A percentile compares a stretch with the other conserved stretches of the same genome.
These are phyloP conservation scores for Citrus australasica DNA, from an alignment of 345 rosid genomes.

Conservation along the genomic window DNA sequence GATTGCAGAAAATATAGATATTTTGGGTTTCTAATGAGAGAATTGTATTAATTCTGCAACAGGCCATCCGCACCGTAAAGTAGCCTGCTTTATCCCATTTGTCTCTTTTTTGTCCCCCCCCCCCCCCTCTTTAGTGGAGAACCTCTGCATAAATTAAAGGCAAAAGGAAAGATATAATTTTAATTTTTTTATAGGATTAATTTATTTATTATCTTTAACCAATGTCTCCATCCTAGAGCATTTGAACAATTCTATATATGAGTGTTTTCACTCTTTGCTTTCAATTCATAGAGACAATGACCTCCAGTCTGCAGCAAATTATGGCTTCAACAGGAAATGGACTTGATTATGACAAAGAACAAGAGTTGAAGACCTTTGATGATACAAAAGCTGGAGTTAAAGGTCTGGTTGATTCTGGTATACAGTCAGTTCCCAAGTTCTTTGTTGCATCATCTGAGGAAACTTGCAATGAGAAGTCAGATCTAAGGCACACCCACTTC, in stretches of 20 bases:
- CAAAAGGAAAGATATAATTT: background rate
- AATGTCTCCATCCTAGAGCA: background rate
- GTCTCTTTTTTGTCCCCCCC: too few species aligned
- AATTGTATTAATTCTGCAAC: background rate
- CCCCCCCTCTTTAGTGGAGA: background rate
- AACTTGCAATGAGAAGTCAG: background rate
- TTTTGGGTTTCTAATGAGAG: too few species aligned
- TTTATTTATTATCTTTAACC: background rate
- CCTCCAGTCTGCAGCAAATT: background rate
- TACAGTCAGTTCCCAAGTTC: background rate
- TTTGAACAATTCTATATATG: background rate
- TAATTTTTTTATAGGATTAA: background rate
- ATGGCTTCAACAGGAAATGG: background rate
- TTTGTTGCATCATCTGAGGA: slow-evolving; percentile 1
- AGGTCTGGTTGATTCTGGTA: background rate
- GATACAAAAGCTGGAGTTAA: background rate
- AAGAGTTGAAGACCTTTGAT: background rate
- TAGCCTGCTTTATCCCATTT: too few species aligned
- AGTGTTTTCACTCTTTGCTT: background rate
- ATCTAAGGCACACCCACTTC: background rate
- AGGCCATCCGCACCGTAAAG: background rate
- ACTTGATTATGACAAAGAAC: background rate
- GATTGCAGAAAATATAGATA: too few species aligned
- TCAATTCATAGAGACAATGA: background rate
- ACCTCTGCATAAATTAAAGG: background rate